Percentiles rank a stretch among this genome's conserved stretches.
phyloP scores from a whole-genome alignment of 2,329 filamentous ascomycete species.

The Colletotrichum australisinense region DNA sequence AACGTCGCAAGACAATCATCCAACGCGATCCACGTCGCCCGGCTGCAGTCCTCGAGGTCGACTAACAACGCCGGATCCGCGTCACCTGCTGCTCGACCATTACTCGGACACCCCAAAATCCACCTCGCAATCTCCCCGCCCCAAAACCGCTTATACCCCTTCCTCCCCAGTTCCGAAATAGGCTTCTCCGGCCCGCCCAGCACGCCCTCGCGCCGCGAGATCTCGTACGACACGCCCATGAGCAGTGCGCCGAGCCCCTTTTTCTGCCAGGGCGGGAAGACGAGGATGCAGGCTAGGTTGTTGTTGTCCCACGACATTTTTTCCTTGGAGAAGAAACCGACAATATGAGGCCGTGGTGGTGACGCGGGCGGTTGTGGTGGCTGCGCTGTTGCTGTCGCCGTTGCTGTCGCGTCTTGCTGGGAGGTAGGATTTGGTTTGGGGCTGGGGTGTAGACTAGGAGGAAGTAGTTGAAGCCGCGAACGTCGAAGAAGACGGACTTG shows the following conservation, averaged over 20 bases:
- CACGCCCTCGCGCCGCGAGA: conserved; percentile 84
- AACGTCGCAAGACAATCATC: conserved; percentile 87
- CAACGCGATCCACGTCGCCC: conserved; percentile 82
- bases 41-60: conserved; percentile 78
- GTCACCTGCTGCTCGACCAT: background rate
- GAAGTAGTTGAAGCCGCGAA: conserved; percentile 94
- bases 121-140: conserved; percentile 83
- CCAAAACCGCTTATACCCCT: conserved; percentile 89
- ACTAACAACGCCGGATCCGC: conserved; percentile 54
- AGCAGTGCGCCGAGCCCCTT: conserved; percentile 88
- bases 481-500: conserved; percentile 98
- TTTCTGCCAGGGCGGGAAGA: conserved; percentile 96
- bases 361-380: no score
- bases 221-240: conserved; percentile 94
- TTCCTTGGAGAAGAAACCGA: conserved; percentile 99
- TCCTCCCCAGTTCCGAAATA: conserved; percentile 84
- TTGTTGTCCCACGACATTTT: conserved; percentile 99
- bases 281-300: conserved; percentile 94
- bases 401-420: background rate
- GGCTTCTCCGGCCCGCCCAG: conserved; percentile 95
- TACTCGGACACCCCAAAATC: conserved; percentile 53
- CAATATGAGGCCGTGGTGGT: conserved; percentile 65
- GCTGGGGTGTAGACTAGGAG: conserved; percentile 80
- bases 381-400: no score
- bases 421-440: conserved; percentile 25